Percentiles rank a stretch among this genome's conserved stretches.
These are phyloP conservation scores for Fusarium poae DNA, from an alignment of 2,329 filamentous ascomycete species.

Conservation along the genomic window DNA sequence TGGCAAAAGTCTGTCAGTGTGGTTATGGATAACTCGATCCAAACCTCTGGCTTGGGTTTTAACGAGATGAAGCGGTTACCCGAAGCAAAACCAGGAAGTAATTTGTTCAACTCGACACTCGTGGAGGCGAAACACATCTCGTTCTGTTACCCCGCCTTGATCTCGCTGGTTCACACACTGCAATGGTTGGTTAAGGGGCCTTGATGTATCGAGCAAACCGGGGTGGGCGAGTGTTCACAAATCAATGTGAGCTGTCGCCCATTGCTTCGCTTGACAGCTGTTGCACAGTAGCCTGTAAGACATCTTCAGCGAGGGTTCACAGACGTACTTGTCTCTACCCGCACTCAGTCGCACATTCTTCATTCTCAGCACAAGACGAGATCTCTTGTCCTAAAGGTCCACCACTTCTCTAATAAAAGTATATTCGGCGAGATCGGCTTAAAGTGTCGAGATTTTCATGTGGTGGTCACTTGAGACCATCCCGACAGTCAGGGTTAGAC, in stretches of 20 bases:
- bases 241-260: slow-evolving; percentile 29
- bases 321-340: slow-evolving; percentile 32
- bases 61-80: slow-evolving; percentile 34
- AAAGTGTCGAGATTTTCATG: slow-evolving; percentile 17
- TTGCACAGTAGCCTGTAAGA: slow-evolving; percentile 41
- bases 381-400: slow-evolving; percentile 15
- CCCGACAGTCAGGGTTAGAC: slow-evolving; percentile 28
- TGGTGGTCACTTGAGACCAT: slow-evolving; percentile 30
- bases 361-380: slow-evolving; percentile 14
- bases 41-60: slow-evolving; percentile 25
- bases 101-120: slow-evolving; percentile 37
- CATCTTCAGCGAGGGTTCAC: slow-evolving; percentile 39
- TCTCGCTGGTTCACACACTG: slow-evolving; percentile 17
- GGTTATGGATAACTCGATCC: slow-evolving; percentile 1
- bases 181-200: slow-evolving; percentile 2
- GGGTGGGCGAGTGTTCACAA: slow-evolving; percentile 24
- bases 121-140: slow-evolving; percentile 37
- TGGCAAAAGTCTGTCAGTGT: neutral
- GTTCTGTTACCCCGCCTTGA: slow-evolving; percentile 32
- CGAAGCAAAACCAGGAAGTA: slow-evolving; percentile 33
- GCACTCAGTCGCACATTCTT: slow-evolving; percentile 26
- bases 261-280: slow-evolving; percentile 47
- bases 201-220: slow-evolving; percentile 11
- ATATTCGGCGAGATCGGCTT: slow-evolving; percentile 18
- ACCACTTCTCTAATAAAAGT: slow-evolving; percentile 6